Conservation (phyloP, 768 basidiomycete genomes). For the Dictyophora rubrovolvata region DNA sequence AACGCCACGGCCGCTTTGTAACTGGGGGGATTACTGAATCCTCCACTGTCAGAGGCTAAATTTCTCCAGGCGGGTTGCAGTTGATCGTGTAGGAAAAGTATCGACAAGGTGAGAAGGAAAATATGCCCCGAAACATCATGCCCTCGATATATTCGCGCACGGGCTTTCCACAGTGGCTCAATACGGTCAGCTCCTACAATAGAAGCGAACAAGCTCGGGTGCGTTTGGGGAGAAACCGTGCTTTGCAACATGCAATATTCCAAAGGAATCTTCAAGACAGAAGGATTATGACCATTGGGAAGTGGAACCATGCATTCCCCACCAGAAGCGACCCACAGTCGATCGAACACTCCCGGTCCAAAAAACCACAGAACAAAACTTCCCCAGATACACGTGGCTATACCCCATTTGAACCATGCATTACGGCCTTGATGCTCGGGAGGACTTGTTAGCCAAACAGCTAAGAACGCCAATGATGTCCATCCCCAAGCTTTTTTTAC, state of each 20-base stretch:
- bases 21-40: slow-evolving; percentile 22
- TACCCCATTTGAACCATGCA: slow-evolving; percentile 42
- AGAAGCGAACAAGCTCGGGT: slow-evolving; percentile 52
- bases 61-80: slow-evolving; percentile 35
- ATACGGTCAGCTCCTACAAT: slow-evolving; percentile 33
- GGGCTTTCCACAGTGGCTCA: slow-evolving; percentile 12
- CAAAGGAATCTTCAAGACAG: slow-evolving; percentile 40
- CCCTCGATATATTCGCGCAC: slow-evolving; percentile 62
- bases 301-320: slow-evolving; percentile 66
- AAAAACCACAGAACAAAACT: slow-evolving; percentile 82
- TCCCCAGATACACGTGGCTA: slow-evolving; percentile 60
- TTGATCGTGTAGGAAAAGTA: slow-evolving; percentile 72
- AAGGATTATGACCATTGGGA: slow-evolving; percentile 34
- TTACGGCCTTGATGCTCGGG: slow-evolving; percentile 27
- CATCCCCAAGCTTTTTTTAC: slow-evolving; percentile 90
- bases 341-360: slow-evolving; percentile 66
- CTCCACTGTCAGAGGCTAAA: not conserved
- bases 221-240: slow-evolving; percentile 45
- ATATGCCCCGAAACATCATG: slow-evolving; percentile 94
- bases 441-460: slow-evolving; percentile 50
- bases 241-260: slow-evolving; percentile 46
- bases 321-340: slow-evolving; percentile 54
- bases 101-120: slow-evolving; percentile 75
- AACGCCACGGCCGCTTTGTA: slow-evolving; percentile 40
- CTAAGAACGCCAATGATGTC: slow-evolving; percentile 62